Base-by-base conservation (phyloP, 1,139 yeast genomes). In the Magnusiomyces suaveolens region DNA sequence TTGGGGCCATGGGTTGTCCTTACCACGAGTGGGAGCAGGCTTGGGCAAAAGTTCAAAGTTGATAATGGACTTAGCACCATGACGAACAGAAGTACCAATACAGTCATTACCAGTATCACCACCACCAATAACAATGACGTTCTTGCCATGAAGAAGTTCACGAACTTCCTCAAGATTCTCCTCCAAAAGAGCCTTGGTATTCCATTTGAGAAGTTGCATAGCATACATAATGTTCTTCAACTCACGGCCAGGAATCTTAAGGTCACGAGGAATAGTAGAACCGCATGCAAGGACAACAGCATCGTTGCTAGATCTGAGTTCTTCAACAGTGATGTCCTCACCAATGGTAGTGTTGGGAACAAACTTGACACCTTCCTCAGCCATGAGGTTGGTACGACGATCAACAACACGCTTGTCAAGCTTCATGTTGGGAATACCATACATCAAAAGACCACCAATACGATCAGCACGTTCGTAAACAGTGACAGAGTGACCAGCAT, bases 91-190 rank as follows among this genome's bases (percentile, higher is more conserved):
- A 44, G 98, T 92, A 73, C 97, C 98, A 68, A 92, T 80, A 80
- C 97, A 92, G 77, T 92, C 98, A 69, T 92, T 92, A 81, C 98
- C 98, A 48, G 98, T 92, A 72, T 92, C 98, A 80, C 98, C 98
- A 76, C 98, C 98, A 67, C 98, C 98, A 75, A 92, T 90, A 57
- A 92, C 97, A 66, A 92, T 83, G 57, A 92, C 97, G 62, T 87
- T 77, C 77, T 90, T 92, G 63, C 95, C 97, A 60, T 78, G 82
- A 59, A 92, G 73, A 59, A 80, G 78, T 62, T 78, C 74, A 62
- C 85, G 81, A 57, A 90, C 84, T 57, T 83, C 87, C 58, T 83
- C 95, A 68, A 90, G 78, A 64, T 87, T 81, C 60, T 84, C 84
- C 57, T 87, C 90, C 63, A 92, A 80, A 65, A 92, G 77, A 1